These are phyloP conservation scores for Entelexis sorbosivorans DNA, from an alignment of 1,139 yeast genomes.

Conservation along the genomic window DNA sequence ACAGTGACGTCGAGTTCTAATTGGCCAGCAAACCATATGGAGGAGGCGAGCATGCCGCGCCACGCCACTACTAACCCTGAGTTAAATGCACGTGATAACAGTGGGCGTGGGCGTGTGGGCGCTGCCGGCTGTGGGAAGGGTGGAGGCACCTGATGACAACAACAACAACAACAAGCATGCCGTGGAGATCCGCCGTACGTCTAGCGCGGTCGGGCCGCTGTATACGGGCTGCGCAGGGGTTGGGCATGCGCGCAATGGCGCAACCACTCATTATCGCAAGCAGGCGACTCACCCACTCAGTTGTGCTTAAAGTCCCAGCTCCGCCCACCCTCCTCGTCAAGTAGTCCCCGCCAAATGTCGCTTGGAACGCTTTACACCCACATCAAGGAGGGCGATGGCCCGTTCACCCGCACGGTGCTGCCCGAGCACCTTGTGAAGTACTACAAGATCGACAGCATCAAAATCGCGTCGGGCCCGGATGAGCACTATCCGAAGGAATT, in stretches of 20 bases:
- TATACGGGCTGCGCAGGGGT: not conserved
- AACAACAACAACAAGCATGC: no score
- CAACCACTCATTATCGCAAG: not conserved
- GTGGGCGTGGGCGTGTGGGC: not conserved
- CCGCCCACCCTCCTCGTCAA: no score
- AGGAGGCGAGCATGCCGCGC: not conserved
- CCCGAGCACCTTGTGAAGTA: slow-evolving; percentile 57
- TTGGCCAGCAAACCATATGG: slow-evolving; percentile 8
- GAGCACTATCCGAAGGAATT: slow-evolving; percentile 54
- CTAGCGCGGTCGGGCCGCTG: no score
- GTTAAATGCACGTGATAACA: not conserved
- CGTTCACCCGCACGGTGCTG: slow-evolving; percentile 32
- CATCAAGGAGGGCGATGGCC: slow-evolving; percentile 20
- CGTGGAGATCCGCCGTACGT: no score
- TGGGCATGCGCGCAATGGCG: not conserved
- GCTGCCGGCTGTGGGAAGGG: no score
- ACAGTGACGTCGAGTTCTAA: slow-evolving; percentile 6
- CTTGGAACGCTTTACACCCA: slow-evolving; percentile 21
- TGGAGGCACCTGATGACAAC: no score
- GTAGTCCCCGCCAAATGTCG: no score
- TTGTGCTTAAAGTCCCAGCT: no score
- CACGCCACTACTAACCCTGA: not conserved
- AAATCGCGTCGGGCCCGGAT: slow-evolving; percentile 39
- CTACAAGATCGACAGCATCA: slow-evolving; percentile 55
- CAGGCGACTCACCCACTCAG: not conserved